Percentiles rank a stretch among this genome's conserved stretches.
Evolutionary conservation across 2,329 filamentous ascomycete species (phyloP).

Genomic region (Xylaria sp.): DNA sequence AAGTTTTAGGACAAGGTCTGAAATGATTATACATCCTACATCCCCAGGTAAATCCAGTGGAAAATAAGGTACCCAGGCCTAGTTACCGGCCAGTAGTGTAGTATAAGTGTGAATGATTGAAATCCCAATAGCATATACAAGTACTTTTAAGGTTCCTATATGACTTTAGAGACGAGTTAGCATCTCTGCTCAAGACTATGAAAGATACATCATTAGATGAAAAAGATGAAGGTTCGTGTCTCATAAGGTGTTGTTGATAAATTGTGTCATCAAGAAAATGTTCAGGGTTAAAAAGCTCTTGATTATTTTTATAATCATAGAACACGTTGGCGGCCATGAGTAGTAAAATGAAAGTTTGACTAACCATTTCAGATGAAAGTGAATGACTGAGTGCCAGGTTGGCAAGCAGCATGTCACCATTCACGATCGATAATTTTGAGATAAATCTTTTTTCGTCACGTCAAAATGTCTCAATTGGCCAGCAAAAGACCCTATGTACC

Average conservation of each 20-base stretch:
- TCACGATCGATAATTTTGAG: conserved; percentile 19
- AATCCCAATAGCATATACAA: conserved; percentile 12
- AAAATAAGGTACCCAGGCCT: background rate
- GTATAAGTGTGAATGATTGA: background rate
- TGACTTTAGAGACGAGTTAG: conserved; percentile 39
- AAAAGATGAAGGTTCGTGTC: conserved; percentile 49
- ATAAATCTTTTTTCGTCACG: conserved; percentile 39
- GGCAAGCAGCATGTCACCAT: conserved; percentile 46
- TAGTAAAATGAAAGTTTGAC: conserved; percentile 48
- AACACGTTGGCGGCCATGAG: conserved; percentile 43
- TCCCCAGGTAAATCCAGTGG: background rate
- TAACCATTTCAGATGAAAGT: conserved; percentile 55
- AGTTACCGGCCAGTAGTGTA: conserved; percentile 1
- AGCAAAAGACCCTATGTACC: conserved; percentile 62
- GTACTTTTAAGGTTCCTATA: conserved; percentile 3
- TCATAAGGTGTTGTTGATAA: conserved; percentile 68
- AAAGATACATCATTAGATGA: conserved; percentile 23
- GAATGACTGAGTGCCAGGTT: conserved; percentile 18
- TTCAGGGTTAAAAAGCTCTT: conserved; percentile 78
- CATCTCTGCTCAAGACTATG: conserved; percentile 20
- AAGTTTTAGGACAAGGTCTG: conserved; percentile 58
- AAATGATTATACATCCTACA: background rate
- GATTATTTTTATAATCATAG: conserved; percentile 67
- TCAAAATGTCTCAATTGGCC: conserved; percentile 55
- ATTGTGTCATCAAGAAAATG: conserved; percentile 65